Percentiles rank a stretch among this genome's conserved stretches.
phyloP scores from a whole-genome alignment of 495 filamentous ascomycete genomes.

The Penicillium lagena region DNA sequence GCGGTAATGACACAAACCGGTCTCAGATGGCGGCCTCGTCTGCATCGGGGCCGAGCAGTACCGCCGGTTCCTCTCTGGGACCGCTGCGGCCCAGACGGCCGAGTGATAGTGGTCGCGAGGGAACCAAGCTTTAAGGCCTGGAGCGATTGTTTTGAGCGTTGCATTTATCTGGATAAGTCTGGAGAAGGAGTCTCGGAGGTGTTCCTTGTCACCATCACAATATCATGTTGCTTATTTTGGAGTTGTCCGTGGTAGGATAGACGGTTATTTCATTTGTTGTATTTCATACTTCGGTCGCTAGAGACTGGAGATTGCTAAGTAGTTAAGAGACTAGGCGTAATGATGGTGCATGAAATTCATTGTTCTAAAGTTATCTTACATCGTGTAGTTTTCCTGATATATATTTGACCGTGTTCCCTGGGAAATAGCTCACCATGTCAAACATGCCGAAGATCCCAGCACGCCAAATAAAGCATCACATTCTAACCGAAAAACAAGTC shows the following conservation, averaged over 20 bases:
- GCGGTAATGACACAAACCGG: slow-evolving; percentile 7
- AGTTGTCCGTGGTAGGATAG: not conserved
- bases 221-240: too few relatives aligned
- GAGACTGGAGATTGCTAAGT: not conserved
- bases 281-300: not conserved
- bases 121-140: slow-evolving; percentile 30
- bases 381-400: too few relatives aligned
- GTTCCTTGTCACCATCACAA: too few relatives aligned
- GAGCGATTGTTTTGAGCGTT: slow-evolving; percentile 6
- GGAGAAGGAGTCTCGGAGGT: not conserved
- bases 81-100: slow-evolving; percentile 27
- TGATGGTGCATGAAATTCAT: too few relatives aligned
- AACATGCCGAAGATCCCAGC: too few relatives aligned
- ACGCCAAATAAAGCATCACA: too few relatives aligned
- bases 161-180: slow-evolving; percentile 2
- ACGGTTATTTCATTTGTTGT: not conserved
- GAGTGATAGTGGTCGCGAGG: slow-evolving; percentile 41
- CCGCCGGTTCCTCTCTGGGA: slow-evolving; percentile 16
- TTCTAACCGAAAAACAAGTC: too few relatives aligned
- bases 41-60: slow-evolving; percentile 20
- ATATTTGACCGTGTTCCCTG: too few relatives aligned
- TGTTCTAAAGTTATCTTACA: too few relatives aligned
- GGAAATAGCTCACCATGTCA: too few relatives aligned
- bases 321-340: too few relatives aligned
- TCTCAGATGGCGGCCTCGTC: slow-evolving; percentile 16